Evolutionary conservation across 202 grass and related monocot species (phyloP).

Genomic region (Miscanthus sacchariflorus): DNA sequence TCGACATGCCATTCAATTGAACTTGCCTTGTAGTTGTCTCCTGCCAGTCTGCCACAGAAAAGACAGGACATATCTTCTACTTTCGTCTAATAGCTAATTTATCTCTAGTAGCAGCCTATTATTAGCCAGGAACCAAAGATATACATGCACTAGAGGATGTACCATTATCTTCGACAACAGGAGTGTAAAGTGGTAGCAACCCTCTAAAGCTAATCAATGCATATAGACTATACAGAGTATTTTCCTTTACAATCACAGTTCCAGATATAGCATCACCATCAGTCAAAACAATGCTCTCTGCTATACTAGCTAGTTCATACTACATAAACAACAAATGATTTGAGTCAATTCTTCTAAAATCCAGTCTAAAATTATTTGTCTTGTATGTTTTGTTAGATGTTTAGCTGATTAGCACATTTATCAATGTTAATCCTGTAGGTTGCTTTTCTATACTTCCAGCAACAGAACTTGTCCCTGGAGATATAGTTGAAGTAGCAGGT

Average conservation of each 20-base stretch:
- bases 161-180: not conserved
- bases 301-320: not conserved
- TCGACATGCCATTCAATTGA: not conserved
- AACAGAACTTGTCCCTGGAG: constrained; percentile 97
- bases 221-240: not conserved
- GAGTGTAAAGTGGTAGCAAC: not conserved
- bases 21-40: not conserved
- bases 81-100: not conserved
- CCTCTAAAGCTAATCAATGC: not conserved
- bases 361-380: not conserved
- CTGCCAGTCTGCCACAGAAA: not conserved
- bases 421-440: constrained; percentile 67
- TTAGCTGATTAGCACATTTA: constrained; percentile 35
- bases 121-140: constrained; percentile 1
- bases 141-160: not conserved
- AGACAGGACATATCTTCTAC: not conserved
- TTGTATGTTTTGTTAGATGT: constrained; percentile 25
- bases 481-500: constrained; percentile 99
- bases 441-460: constrained; percentile 98
- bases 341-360: not conserved
- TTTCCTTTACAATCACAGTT: not conserved
- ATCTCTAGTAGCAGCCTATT: not conserved
- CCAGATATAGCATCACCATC: not conserved
- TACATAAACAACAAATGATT: not conserved
- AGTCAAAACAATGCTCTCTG: not conserved